These are phyloP conservation scores for Magnusiomyces suaveolens DNA, from an alignment of 1,139 yeast species.

Conservation along the genomic window DNA sequence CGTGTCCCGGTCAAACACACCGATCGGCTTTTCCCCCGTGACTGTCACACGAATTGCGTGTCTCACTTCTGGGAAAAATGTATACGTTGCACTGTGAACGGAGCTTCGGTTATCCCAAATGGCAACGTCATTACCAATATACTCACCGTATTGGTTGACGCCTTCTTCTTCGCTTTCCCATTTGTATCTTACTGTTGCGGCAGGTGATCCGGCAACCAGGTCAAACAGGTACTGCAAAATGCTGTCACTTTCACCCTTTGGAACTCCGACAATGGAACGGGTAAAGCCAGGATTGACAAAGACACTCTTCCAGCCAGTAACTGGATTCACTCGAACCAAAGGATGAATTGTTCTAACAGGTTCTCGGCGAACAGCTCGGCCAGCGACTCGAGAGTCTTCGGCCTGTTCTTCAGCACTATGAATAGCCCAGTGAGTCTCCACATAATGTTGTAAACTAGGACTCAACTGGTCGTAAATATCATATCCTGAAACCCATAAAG, in stretches of 20 bases:
- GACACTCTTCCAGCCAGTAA: constrained; percentile 50
- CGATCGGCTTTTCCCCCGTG: constrained; percentile 40
- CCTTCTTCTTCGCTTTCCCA: constrained; percentile 40
- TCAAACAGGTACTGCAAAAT: constrained; percentile 45
- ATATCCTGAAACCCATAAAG: constrained; percentile 54
- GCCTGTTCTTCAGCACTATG: constrained; percentile 71
- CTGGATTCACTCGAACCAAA: constrained; percentile 59
- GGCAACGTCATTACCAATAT: constrained; percentile 40
- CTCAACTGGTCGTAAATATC: constrained; percentile 65
- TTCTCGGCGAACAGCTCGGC: constrained; percentile 54
- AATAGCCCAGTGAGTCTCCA: constrained; percentile 49
- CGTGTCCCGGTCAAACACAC: constrained; percentile 16
- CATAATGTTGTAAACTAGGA: constrained; percentile 46
- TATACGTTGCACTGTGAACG: constrained; percentile 46
- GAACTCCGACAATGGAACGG: constrained; percentile 53
- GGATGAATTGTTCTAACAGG: constrained; percentile 57
- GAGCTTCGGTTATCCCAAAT: constrained; percentile 68
- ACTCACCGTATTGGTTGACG: not conserved
- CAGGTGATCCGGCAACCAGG: constrained; percentile 45
- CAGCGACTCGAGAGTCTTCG: constrained; percentile 41
- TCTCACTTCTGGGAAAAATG: constrained; percentile 39
- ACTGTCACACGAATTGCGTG: constrained; percentile 64
- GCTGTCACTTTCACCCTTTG: constrained; percentile 51
- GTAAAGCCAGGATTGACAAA: constrained; percentile 55
- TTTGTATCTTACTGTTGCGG: constrained; percentile 46